Evolutionary conservation across 2,329 filamentous ascomycete species (phyloP), one percentile per base, ranked within the genome.

Genomic region (Celoporthe dispersa): DNA sequence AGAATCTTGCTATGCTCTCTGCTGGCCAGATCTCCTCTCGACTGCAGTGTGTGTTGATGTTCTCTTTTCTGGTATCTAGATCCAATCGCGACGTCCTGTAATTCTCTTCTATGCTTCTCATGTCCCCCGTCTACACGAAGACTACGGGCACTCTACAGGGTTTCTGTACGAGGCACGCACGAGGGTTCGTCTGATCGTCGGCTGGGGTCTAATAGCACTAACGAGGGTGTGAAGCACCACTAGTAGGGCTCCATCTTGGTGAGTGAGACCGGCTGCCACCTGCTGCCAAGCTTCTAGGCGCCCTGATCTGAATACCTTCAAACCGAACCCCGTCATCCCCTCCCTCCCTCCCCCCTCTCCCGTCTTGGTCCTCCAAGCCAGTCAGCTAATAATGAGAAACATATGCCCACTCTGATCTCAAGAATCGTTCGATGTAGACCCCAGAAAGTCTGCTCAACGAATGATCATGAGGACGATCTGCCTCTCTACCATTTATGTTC

Each of bases 361-460:
- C n/a, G n/a, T n/a, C n/a, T 48, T 19, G 44, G 44, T 48, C 22
- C 16, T 48, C 22, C 22, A n/a, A n/a, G 8, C 31, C 57, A 37
- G 57, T 37, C 19, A 37, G 57, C 31, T 37, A 12, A n/a, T 22
- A 37, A 33, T 11, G 57, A 22, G 19, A 67, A 41, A 51, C 19
- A 19, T 70, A 22, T 53, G 59, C 57, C 64, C 64, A 70, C 12
- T 35, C 48, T 57, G 41, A 31, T 33, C 19, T 22, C 57, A 70
- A 3, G 57, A 22, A 59, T 70, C 68, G 44, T 70, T 70, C 68
- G 68, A 70, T 70, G 35, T 51, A 22, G 16, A 51, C 22, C 62
- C 39, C 7, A 25, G 11, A 51, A n/a, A 12, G 19, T 37, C 28
- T 22, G 14, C 28, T 31, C 37, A 28, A 51, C 62, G 62, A 48